Percentiles rank a stretch among this genome's conserved stretches.
These are phyloP conservation scores for Cordyceps militaris DNA, from an alignment of 2,329 filamentous ascomycete genomes.

Conservation along the genomic window DNA sequence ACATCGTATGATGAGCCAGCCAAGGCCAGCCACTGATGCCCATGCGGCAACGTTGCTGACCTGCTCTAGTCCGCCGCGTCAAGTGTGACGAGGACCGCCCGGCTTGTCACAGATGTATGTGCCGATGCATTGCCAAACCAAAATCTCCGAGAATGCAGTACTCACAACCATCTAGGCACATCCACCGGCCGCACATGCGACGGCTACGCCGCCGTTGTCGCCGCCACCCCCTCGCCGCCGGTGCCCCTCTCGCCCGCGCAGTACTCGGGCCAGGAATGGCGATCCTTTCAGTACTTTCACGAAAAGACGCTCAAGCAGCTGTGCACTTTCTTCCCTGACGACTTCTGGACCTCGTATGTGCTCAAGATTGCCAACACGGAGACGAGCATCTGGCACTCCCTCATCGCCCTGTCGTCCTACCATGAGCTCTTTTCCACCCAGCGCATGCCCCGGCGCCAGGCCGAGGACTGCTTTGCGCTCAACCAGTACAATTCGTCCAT, in stretches of 20 bases:
- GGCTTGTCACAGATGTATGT: conserved; percentile 11
- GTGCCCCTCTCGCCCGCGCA: not conserved
- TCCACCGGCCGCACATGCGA: conserved; percentile 13
- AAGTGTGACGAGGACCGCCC: conserved; percentile 13
- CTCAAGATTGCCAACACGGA: conserved; percentile 11
- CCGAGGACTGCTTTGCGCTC: conserved; percentile 7
- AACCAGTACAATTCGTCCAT: conserved; percentile 12
- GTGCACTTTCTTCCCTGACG: conserved; percentile 4
- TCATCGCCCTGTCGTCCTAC: conserved; percentile 12
- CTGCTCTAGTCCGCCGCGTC: conserved; percentile 8
- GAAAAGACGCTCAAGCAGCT: conserved; percentile 13
- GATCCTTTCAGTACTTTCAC: conserved; percentile 13
- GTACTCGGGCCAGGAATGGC: conserved; percentile 6
- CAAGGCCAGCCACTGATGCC: too few species aligned
- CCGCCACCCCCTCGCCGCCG: not conserved
- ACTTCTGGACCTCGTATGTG: conserved; percentile 13
- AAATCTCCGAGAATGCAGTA: too few species aligned
- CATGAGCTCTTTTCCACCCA: conserved; percentile 11
- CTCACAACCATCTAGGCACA: not conserved
- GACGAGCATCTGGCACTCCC: conserved; percentile 13
- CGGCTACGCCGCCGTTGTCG: conserved; percentile 2
- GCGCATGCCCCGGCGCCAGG: not conserved
- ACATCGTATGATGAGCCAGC: not conserved
- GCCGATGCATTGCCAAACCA: too few species aligned
- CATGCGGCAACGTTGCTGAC: not conserved